Base-by-base conservation (phyloP, 2,329 filamentous ascomycete genomes). In the Diaporthe helianthi region DNA sequence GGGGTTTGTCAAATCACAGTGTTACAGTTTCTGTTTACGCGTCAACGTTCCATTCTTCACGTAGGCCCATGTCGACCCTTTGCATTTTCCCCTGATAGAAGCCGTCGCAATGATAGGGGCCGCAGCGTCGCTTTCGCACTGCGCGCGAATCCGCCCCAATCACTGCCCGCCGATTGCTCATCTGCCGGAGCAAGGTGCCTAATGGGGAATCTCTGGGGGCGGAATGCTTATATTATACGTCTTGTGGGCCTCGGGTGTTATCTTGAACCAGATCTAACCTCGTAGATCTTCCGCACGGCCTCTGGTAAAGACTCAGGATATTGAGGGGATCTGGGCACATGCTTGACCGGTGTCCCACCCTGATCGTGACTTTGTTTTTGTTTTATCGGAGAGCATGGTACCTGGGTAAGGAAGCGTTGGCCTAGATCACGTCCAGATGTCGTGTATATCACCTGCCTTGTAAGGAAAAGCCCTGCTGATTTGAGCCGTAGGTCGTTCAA, bases 171-270 rank as follows among this genome's bases (percentile, higher is more conserved):
- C 38, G 52, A 47, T 58, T 55, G 29, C 52, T 58, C 64, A 55
- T 58, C 26, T 49, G 31, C 52, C 38, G n/a, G 49, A 31, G 26
- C 24, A 55, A 3, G 9, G 38, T 47, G 29, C 41, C 65, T 58
- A 58, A 67, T 15, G 24, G n/a, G 52, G 46, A 24, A 58, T 49
- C 8, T 49, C 29, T 49, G 52, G 17, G 17, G 41, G 33, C n/a
- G 19, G n/a, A 58, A 67, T 49, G 54, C 33, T 64, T 68, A 51
- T 63, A 49, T 49, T 63, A 63, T 49, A 63, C 51, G 22, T 58
- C 52, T 53, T 53, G 58, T 67, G 52, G 52, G 58, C 51, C 31
- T 67, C 31, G 65, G 38, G 38, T 10, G 31, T 46, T 5, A 2
- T 67, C 52, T 47, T 29, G 52, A 38, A 58, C 29, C 15, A 51